These are phyloP conservation scores for Talaromyces trachyspermus DNA, from an alignment of 495 filamentous ascomycete species.

Conservation along the genomic window DNA sequence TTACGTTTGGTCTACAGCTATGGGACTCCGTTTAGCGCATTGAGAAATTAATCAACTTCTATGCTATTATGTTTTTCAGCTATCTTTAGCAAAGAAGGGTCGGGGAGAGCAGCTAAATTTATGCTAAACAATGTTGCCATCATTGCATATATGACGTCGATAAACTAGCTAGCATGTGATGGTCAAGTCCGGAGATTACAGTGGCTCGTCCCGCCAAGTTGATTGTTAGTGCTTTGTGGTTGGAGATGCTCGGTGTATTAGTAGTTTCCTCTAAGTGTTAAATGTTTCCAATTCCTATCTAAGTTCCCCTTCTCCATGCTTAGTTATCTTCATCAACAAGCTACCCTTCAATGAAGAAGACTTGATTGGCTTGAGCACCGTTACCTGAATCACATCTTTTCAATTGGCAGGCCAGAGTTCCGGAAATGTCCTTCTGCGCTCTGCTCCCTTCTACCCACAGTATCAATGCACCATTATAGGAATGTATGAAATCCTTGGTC, in stretches of 20 bases:
- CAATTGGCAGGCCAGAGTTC: constrained; percentile 1
- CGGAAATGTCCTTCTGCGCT: constrained; percentile 6
- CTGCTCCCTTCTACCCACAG: constrained; percentile 1
- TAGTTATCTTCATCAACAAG: no score
- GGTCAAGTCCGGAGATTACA: no score
- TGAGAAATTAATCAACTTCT: neutral
- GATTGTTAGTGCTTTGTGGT: no score
- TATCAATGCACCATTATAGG: constrained; percentile 7
- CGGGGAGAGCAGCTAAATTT: neutral
- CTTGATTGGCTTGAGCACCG: neutral
- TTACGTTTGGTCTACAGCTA: neutral
- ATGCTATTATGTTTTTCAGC: neutral
- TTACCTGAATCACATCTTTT: neutral
- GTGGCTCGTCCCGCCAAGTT: no score
- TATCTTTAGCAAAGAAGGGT: constrained; percentile 1
- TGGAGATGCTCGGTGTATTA: no score
- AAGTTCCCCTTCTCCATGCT: no score
- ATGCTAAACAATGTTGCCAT: neutral
- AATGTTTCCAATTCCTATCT: no score
- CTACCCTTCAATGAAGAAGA: neutral
- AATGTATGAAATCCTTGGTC: no score
- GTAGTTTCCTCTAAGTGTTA: no score
- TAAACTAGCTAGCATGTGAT: neutral
- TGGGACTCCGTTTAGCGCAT: neutral
- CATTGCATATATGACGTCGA: neutral